A percentile compares a stretch with the other conserved stretches of the same genome.
phyloP scores from a whole-genome alignment of 1,139 yeast genomes.

The Hansenula lynferdii region DNA sequence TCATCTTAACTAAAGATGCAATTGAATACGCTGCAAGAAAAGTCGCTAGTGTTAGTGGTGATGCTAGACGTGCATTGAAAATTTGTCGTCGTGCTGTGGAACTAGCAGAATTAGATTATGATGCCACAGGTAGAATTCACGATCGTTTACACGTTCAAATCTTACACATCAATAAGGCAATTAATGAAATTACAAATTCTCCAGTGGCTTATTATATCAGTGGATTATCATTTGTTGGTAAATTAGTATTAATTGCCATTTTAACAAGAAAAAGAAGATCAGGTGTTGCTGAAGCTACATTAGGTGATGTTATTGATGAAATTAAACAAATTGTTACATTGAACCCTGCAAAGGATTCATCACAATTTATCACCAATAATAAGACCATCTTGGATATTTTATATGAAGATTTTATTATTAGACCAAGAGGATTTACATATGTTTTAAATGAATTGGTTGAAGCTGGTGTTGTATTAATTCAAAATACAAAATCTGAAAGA shows the following conservation, averaged over 20 bases:
- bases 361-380: constrained; percentile 24
- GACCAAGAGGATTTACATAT: constrained; percentile 43
- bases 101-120: constrained; percentile 43
- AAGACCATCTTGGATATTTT: constrained; percentile 22
- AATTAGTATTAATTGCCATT: constrained; percentile 65
- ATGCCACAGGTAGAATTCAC: constrained; percentile 26
- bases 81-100: constrained; percentile 90
- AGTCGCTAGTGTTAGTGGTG: constrained; percentile 96
- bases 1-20: constrained; percentile 63
- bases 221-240: constrained; percentile 62
- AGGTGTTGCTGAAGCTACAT: constrained; percentile 63
- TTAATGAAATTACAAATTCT: constrained; percentile 72
- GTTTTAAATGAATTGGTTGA: constrained; percentile 67
- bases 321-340: constrained; percentile 46
- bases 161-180: constrained; percentile 70
- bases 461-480: constrained; percentile 67
- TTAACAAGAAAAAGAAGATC: constrained; percentile 61
- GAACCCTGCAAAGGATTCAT: constrained; percentile 24
- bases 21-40: constrained; percentile 89
- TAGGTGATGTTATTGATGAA: constrained; percentile 81
- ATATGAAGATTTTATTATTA: constrained; percentile 26
- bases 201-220: constrained; percentile 59
- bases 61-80: constrained; percentile 88
- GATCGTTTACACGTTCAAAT: constrained; percentile 53
- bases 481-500: constrained; percentile 63